These are phyloP conservation scores for Pleurotus citrinopileatus DNA, from an alignment of 768 basidiomycete species.

Conservation along the genomic window DNA sequence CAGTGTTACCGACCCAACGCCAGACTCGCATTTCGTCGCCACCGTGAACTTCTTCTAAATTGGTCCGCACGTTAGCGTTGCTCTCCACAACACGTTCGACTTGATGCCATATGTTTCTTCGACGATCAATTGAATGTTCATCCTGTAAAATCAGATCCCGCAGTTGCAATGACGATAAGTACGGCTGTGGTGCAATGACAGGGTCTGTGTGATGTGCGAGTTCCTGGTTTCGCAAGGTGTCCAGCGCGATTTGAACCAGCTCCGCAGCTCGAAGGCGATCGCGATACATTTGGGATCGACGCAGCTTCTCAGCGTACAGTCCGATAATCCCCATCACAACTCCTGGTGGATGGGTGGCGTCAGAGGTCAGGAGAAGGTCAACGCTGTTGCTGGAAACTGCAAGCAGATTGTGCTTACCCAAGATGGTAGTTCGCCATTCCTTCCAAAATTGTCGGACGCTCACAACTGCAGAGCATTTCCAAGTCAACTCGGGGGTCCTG, in stretches of 20 bases:
- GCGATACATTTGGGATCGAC: conserved; percentile 47
- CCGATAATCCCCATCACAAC: conserved; percentile 29
- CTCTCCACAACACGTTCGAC: conserved; percentile 86
- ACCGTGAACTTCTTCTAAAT: conserved; percentile 77
- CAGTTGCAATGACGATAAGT: conserved; percentile 82
- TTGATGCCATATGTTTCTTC: conserved; percentile 73
- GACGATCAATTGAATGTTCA: conserved; percentile 67
- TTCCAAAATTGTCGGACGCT: conserved; percentile 65
- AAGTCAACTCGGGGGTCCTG: conserved; percentile 62
- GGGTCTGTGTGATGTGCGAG: conserved; percentile 81
- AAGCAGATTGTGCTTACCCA: conserved; percentile 43
- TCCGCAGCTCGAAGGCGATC: conserved; percentile 67
- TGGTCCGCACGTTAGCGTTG: conserved; percentile 86
- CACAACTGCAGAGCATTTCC: conserved; percentile 64
- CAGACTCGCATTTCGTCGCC: conserved; percentile 90
- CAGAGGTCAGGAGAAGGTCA: conserved; percentile 16
- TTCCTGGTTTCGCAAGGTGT: conserved; percentile 81
- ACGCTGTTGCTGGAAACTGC: conserved; percentile 9
- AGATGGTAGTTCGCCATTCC: conserved; percentile 61
- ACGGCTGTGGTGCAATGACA: conserved; percentile 67
- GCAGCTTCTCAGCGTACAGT: conserved; percentile 30
- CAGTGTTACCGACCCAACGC: conserved; percentile 77
- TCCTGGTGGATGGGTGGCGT: conserved; percentile 23
- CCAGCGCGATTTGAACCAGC: conserved; percentile 77
- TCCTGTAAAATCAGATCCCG: conserved; percentile 84